Percentiles rank a stretch among this genome's conserved stretches.
Evolutionary conservation across 306 rosid species (phyloP).

Genomic region (Gastrolobium bilobum): DNA sequence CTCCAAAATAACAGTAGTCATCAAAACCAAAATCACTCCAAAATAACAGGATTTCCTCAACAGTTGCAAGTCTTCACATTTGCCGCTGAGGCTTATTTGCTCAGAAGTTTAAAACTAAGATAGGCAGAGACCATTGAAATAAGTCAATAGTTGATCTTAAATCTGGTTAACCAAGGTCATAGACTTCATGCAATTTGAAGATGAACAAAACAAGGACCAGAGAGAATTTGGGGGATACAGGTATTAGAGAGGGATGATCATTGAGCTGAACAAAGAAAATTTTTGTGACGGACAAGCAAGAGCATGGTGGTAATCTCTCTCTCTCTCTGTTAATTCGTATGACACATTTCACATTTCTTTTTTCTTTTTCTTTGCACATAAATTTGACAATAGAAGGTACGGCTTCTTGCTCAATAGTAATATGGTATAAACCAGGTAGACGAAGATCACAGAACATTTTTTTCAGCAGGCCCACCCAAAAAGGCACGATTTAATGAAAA

Average conservation of each 20-base stretch:
- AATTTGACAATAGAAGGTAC: neutral
- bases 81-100: neutral
- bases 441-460: neutral
- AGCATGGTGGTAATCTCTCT: neutral
- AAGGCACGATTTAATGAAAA: slow-evolving; percentile 15
- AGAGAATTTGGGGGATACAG: slow-evolving; percentile 1
- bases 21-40: slow-evolving; percentile 34
- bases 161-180: neutral
- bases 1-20: neutral
- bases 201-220: slow-evolving; percentile 10
- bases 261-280: slow-evolving; percentile 4
- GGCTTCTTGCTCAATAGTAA: slow-evolving; percentile 26
- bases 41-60: neutral
- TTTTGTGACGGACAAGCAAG: neutral
- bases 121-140: neutral
- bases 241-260: slow-evolving; percentile 12
- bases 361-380: neutral
- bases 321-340: neutral
- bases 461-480: neutral
- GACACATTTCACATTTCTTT: neutral
- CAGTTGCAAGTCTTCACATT: neutral
- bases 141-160: slow-evolving; percentile 21
- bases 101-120: slow-evolving; percentile 26
- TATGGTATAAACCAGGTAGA: slow-evolving; percentile 20
- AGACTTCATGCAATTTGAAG: slow-evolving; percentile 4